Percentiles rank a stretch among this genome's conserved stretches.
Evolutionary conservation across 495 filamentous ascomycete species (phyloP).

Genomic region (Durotheca rogersii): DNA sequence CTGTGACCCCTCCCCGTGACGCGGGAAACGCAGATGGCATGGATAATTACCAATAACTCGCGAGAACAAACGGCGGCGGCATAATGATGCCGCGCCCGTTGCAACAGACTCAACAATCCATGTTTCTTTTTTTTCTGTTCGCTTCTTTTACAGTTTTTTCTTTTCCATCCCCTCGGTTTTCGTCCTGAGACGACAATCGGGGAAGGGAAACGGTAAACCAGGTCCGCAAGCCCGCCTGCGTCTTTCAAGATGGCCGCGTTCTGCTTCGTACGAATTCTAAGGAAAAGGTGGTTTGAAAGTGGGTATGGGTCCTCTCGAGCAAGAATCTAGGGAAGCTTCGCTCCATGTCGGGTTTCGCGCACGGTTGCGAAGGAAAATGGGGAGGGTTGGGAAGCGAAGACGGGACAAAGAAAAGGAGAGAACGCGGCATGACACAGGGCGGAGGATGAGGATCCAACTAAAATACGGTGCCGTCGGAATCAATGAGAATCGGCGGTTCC

Average conservation of each 20-base stretch:
- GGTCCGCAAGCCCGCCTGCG: constrained; percentile 3
- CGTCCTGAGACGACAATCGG: too few relatives aligned
- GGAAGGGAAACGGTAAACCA: constrained; percentile 2
- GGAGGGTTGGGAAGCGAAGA: constrained; percentile 10
- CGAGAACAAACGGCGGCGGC: constrained; percentile 1
- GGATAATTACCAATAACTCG: constrained; percentile 7
- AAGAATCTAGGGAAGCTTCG: constrained; percentile 15
- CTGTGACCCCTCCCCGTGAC: constrained; percentile 6
- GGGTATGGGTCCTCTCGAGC: constrained; percentile 6
- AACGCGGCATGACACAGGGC: neutral
- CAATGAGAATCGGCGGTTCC: constrained; percentile 93
- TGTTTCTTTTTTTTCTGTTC: too few relatives aligned
- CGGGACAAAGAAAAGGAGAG: constrained; percentile 9
- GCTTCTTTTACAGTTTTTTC: too few relatives aligned
- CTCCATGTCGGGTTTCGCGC: constrained; percentile 11
- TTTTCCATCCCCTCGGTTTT: too few relatives aligned
- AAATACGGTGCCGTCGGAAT: constrained; percentile 95
- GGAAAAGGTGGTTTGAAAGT: constrained; percentile 1
- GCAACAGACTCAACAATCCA: too few relatives aligned
- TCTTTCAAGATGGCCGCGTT: constrained; percentile 9
- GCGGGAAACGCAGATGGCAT: constrained; percentile 1
- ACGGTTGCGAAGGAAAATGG: constrained; percentile 3
- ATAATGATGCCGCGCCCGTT: neutral
- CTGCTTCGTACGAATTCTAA: constrained; percentile 15
- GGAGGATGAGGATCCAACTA: constrained; percentile 41